A percentile compares a stretch with the other conserved stretches of the same genome.
Conservation (phyloP, 2,329 filamentous ascomycete species). For the Ophiostoma sp. region DNA sequence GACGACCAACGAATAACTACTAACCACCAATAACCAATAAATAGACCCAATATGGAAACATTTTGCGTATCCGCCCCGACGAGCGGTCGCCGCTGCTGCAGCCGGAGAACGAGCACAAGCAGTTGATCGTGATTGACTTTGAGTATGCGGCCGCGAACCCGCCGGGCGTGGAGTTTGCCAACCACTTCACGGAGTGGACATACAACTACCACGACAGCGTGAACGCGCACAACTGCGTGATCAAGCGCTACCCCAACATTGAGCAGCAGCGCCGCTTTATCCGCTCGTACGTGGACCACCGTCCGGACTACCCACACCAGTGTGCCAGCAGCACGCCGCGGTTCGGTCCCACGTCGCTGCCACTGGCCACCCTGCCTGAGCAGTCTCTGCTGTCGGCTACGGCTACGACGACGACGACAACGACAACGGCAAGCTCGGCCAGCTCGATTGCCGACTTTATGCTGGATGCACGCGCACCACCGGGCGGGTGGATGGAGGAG, state of each 20-base stretch:
- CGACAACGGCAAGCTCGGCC: conserved; percentile 37
- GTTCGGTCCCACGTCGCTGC: conserved; percentile 23
- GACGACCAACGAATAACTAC: too few relatives aligned
- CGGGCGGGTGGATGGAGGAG: conserved; percentile 52
- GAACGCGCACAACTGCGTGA: conserved; percentile 61
- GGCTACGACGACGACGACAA: conserved; percentile 28
- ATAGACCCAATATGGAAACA: conserved; percentile 90
- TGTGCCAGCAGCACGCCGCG: conserved; percentile 23
- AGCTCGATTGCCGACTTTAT: conserved; percentile 65
- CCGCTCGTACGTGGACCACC: conserved; percentile 78
- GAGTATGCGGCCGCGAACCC: conserved; percentile 91
- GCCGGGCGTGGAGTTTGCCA: conserved; percentile 85
- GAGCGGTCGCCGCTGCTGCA: conserved; percentile 81
- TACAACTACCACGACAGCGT: conserved; percentile 87
- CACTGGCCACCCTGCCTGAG: conserved; percentile 20
- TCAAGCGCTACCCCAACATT: conserved; percentile 63
- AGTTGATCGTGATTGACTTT: conserved; percentile 95
- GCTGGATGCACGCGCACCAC: conserved; percentile 65
- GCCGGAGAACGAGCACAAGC: conserved; percentile 90
- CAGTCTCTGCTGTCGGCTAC: conserved; percentile 25
- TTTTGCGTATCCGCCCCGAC: conserved; percentile 65
- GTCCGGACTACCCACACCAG: conserved; percentile 58
- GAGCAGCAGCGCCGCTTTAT: conserved; percentile 84
- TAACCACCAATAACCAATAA: not conserved
- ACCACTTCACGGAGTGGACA: conserved; percentile 97